Conservation (phyloP, 768 basidiomycete genomes). For the Dacryopinax primogenitus region DNA sequence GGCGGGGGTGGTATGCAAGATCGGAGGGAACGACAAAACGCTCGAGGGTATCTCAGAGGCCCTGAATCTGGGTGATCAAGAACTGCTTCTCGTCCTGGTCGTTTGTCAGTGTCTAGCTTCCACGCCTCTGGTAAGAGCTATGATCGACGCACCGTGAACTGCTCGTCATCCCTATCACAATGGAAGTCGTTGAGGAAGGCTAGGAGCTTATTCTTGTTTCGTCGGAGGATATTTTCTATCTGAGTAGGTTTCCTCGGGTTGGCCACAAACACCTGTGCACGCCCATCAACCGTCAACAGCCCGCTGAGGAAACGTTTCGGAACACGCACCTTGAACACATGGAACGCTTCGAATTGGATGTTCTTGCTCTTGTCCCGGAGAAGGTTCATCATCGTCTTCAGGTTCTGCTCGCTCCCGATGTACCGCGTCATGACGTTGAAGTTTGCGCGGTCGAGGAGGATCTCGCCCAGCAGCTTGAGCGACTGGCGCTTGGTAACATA, state of each 20-base stretch:
- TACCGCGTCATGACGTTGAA: conserved; percentile 98
- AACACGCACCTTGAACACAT: conserved; percentile 88
- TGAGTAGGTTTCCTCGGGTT: conserved; percentile 98
- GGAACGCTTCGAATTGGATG: conserved; percentile 99
- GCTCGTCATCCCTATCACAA: conserved; percentile 82
- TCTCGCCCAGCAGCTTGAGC: conserved; percentile 93
- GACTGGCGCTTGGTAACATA: conserved; percentile 99
- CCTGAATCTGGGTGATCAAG: conserved; percentile 82
- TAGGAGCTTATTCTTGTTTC: conserved; percentile 91
- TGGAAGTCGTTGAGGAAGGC: conserved; percentile 86
- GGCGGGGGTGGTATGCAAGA: neutral
- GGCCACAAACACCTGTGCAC: conserved; percentile 78
- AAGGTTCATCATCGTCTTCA: conserved; percentile 99
- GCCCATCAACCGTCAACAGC: neutral
- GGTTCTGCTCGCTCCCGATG: conserved; percentile 85
- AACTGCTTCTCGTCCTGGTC: conserved; percentile 94
- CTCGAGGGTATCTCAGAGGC: conserved; percentile 33
- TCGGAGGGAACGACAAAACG: neutral
- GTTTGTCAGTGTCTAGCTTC: neutral
- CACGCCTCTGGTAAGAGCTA: neutral
- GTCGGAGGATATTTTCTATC: conserved; percentile 75
- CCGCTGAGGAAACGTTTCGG: neutral
- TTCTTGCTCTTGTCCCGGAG: conserved; percentile 97
- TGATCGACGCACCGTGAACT: conserved; percentile 17
- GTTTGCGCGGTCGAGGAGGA: conserved; percentile 92